Evolutionary conservation across 164 flowering plant species (phyloP).

Genomic region (Dillenia suffruticosa): DNA sequence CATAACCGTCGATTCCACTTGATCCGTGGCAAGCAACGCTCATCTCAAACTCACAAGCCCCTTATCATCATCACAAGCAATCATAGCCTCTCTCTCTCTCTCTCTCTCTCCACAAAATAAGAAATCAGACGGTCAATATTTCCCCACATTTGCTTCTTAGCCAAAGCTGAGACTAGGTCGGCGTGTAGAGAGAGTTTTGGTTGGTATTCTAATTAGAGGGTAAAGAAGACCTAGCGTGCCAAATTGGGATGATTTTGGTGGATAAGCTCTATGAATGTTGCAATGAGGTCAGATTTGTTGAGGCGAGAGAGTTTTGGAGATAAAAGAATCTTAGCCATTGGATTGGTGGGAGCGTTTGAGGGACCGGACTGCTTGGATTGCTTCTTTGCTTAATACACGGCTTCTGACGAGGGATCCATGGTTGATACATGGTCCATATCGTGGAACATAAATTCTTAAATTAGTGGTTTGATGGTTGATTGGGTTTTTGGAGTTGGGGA

Average conservation of each 20-base stretch:
- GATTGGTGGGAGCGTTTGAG: slow-evolving; percentile 57
- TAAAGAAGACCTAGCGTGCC: slow-evolving; percentile 55
- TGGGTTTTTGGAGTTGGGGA: too few relatives aligned
- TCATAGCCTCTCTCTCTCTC: slow-evolving; percentile 33
- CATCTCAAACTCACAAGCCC: slow-evolving; percentile 40
- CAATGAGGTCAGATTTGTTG: slow-evolving; percentile 73
- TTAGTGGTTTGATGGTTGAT: too few relatives aligned
- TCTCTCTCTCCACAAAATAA: slow-evolving; percentile 36
- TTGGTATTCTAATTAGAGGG: slow-evolving; percentile 50
- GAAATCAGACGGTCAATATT: slow-evolving; percentile 58
- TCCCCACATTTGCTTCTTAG: slow-evolving; percentile 39
- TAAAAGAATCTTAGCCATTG: slow-evolving; percentile 14
- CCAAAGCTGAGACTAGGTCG: slow-evolving; percentile 45
- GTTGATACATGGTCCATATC: slow-evolving; percentile 67
- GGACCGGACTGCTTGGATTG: slow-evolving; percentile 80
- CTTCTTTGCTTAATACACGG: slow-evolving; percentile 69
- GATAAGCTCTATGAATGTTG: slow-evolving; percentile 73
- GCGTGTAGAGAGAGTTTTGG: slow-evolving; percentile 45
- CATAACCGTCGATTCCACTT: slow-evolving; percentile 54
- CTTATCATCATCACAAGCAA: slow-evolving; percentile 29
- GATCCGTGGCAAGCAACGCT: slow-evolving; percentile 45
- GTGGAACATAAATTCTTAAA: slow-evolving; percentile 17
- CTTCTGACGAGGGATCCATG: slow-evolving; percentile 77
- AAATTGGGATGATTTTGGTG: slow-evolving; percentile 65
- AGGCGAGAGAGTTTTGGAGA: slow-evolving; percentile 56